Base-by-base conservation (phyloP, 495 filamentous ascomycete genomes). In the Achaetomiella virescens region DNA sequence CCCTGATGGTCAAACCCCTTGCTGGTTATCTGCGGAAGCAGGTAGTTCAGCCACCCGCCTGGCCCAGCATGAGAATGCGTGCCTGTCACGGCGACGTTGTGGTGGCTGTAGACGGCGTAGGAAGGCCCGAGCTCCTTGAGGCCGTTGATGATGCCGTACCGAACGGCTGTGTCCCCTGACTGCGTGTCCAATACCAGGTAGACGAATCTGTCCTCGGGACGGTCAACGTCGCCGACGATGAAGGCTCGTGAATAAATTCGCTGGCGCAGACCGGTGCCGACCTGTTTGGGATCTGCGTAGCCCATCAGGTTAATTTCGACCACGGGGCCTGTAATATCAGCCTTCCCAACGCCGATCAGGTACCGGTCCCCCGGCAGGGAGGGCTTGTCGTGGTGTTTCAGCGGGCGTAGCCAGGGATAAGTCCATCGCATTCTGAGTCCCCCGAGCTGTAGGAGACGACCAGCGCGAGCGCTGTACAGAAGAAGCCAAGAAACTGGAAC, bases 1-100 rank as follows among this genome's bases (percentile, higher is more conserved):
- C 88, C 91, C 68, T 95, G 90, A 61, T 83, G 83, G 69, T 95
- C 81, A 60, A 98, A 97, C 0, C 92, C 92, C 55, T 82, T 81
- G 63, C 87, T 91, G 0, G 92, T 95, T 61, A 98, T 88, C 68
- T 97, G 93, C 10, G 93, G 92, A 20, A 98, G 77, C 6, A 98
- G 79, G 67, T 98, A 98, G 67, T 98, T 98, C 58, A 95, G 77
- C 91, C 91, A 98, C 20, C 89, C 92, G 3, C 86, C 92, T 14
- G 92, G 91, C 0, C 91, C 92, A 12, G 91, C 87, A 70, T 98
- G 92, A 9, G 88, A 92, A 70, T 98, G 92, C 3, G 93, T 97
- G 18, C 93, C 92, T 3, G 88, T 95, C 15, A 98, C 78, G 33
- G 92, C 92, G 35, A 98, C 70, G 70, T 97, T 98, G 54, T 86